These are phyloP conservation scores for Aaosphaeria pasadenensis DNA, from an alignment of 2,329 filamentous ascomycete species.

Conservation along the genomic window DNA sequence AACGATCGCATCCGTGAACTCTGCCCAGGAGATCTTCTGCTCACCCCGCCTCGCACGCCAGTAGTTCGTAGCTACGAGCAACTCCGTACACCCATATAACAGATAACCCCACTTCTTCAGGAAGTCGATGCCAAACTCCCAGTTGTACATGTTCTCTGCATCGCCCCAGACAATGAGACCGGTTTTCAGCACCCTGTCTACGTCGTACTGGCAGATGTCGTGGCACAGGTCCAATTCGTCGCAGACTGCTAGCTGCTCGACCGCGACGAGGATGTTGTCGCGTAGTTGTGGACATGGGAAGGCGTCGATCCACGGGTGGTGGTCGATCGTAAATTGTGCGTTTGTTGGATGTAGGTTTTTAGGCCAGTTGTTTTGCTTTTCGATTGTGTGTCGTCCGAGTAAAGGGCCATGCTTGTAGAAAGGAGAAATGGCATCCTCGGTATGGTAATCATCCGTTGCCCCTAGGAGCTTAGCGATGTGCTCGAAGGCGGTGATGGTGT, in stretches of 20 bases:
- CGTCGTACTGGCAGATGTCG: conserved; percentile 11
- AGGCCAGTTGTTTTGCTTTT: background rate
- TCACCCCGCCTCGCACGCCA: background rate
- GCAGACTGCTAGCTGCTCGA: conserved; percentile 24
- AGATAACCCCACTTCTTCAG: conserved; percentile 46
- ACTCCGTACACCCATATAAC: conserved; percentile 36
- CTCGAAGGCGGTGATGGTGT: background rate
- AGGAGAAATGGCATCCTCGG: background rate
- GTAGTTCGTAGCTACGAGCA: conserved; percentile 19
- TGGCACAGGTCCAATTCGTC: conserved; percentile 18
- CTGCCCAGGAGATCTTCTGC: background rate
- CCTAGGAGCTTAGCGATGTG: background rate
- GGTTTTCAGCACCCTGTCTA: conserved; percentile 12
- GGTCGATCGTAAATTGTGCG: conserved; percentile 13
- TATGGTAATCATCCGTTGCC: background rate
- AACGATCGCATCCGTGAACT: background rate
- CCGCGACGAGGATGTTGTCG: conserved; percentile 38
- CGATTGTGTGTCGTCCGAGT: background rate
- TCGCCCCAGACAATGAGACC: conserved; percentile 51
- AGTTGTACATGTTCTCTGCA: conserved; percentile 43
- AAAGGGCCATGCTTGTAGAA: background rate
- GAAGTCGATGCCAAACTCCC: conserved; percentile 49
- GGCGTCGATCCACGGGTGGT: conserved; percentile 43
- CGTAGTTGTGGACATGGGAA: conserved; percentile 38
- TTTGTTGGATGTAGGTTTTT: background rate